Base-by-base conservation (phyloP, 192 early-diverging fungal species). In the Coemansia sp. region DNA sequence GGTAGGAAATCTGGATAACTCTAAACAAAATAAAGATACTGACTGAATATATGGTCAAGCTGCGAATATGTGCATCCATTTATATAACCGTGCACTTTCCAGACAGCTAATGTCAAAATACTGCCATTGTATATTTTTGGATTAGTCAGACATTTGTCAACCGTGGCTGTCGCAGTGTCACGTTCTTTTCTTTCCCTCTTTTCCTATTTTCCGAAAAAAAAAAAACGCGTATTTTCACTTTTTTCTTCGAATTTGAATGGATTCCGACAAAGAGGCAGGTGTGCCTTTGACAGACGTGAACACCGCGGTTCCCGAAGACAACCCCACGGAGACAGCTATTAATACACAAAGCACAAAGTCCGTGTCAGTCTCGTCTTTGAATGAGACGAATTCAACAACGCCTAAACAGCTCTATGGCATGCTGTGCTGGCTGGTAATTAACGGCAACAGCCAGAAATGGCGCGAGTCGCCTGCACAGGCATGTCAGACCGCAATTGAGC, bases 341-440 rank as follows among this genome's bases (percentile, higher is more conserved):
- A 14, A 9, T 14, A 35, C 33, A 35, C 33, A 35, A 35, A 35
- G 33, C 33, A 35, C 33, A 35, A 35, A 35, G 33, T 14, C 33
- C 1, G 33, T 35, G 33, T 8, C 33, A 35, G 14, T 9, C 10
- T 6, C 33, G 5, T 35, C 44, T 3, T 12, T 44, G 0, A n/a
- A n/a, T n/a, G n/a, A n/a, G 55, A 21, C 50, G 11, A 11, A 28
- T 14, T n/a, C 44, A 7, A 35, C 58, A 30, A 64, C 68, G 44
- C 68, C 49, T 22, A 70, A 70, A 51, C 61, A 75, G 38, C 53
- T 75, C 4, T 75, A 75, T 33, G 65, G 72, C 19, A 68, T 75
- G 60, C 60, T 75, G 22, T 75, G 66, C 54, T 75, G 72, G 72
- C 43, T 75, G 42, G 58, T 63, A 21, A 30, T 64, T 2, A 30